Percentiles rank a stretch among this genome's conserved stretches.
Conservation (phyloP, 169 alveolate species). For the Cyclospora cayetanensis region DNA sequence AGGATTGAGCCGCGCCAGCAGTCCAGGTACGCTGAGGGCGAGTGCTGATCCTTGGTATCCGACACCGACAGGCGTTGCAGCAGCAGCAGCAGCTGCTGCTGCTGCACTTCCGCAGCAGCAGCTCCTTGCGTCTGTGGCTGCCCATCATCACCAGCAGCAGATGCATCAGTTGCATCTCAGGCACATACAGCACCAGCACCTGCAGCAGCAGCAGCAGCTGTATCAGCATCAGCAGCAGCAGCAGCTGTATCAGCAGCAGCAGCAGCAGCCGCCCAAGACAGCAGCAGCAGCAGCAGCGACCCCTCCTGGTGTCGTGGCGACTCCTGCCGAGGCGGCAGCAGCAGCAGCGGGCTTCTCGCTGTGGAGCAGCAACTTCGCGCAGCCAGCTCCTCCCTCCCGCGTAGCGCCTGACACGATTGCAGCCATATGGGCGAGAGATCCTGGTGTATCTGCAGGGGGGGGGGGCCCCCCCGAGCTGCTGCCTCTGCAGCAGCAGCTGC, state of each 20-base stretch:
- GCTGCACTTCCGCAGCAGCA: not conserved
- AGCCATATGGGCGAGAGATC: conserved; percentile 64
- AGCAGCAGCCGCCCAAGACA: not conserved
- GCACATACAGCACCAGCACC: not conserved
- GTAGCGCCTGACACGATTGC: conserved; percentile 65
- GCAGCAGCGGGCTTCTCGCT: conserved; percentile 52
- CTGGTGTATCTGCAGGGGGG: conserved; percentile 23
- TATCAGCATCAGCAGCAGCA: not conserved
- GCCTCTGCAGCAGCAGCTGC: conserved; percentile 28
- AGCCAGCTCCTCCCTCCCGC: conserved; percentile 49
- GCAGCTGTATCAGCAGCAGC: conserved; percentile 17
- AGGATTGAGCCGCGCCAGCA: not conserved
- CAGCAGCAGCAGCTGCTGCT: not conserved
- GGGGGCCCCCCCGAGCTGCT: conserved; percentile 20
- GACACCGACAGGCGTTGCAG: not conserved
- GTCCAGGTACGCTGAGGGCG: conserved; percentile 17
- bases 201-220: not conserved
- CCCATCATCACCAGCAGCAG: too few species aligned
- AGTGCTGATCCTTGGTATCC: conserved; percentile 33
- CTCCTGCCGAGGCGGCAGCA: not conserved
- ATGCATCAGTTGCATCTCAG: not conserved
- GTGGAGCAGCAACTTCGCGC: conserved; percentile 54
- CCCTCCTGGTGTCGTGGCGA: not conserved
- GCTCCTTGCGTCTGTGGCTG: not conserved
- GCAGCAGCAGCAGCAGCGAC: not conserved